Percentiles rank a stretch among this genome's conserved stretches.
Evolutionary conservation across 2,329 filamentous ascomycete genomes (phyloP).

Genomic region (Fusarium chuoi): DNA sequence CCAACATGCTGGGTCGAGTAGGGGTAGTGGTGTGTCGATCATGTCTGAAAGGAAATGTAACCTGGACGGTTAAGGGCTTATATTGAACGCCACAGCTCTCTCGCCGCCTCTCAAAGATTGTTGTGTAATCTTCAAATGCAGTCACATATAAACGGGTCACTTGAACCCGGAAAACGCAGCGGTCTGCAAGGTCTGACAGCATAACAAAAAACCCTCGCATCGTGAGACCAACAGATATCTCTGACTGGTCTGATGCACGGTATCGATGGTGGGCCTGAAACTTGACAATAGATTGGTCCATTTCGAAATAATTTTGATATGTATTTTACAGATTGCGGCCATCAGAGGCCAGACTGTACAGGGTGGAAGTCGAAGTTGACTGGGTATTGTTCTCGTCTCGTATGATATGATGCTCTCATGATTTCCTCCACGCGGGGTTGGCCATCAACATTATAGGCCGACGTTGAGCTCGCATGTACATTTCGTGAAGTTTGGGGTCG

Average conservation of each 20-base stretch:
- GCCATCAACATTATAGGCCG: slow-evolving; percentile 73
- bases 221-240: slow-evolving; percentile 9
- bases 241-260: slow-evolving; percentile 20
- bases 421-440: slow-evolving; percentile 51
- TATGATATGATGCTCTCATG: slow-evolving; percentile 38
- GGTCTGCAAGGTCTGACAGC: slow-evolving; percentile 22
- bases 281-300: slow-evolving; percentile 31
- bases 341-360: slow-evolving; percentile 42
- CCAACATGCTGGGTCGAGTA: slow-evolving; percentile 29
- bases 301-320: slow-evolving; percentile 37
- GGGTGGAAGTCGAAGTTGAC: slow-evolving; percentile 36
- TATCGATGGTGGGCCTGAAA: slow-evolving; percentile 15
- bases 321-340: slow-evolving; percentile 46
- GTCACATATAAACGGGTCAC: slow-evolving; percentile 7
- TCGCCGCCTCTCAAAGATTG: slow-evolving; percentile 4
- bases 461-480: slow-evolving; percentile 79
- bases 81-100: slow-evolving; percentile 30
- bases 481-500: slow-evolving; percentile 77
- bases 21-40: slow-evolving; percentile 24
- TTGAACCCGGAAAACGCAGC: slow-evolving; percentile 12
- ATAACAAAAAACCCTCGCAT: slow-evolving; percentile 26
- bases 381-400: slow-evolving; percentile 42
- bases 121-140: slow-evolving; percentile 22
- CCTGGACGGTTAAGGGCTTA: slow-evolving; percentile 23
- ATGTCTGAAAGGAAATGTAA: slow-evolving; percentile 28